Conservation (phyloP, 345 rosid species). For the Adansonia digitata region DNA sequence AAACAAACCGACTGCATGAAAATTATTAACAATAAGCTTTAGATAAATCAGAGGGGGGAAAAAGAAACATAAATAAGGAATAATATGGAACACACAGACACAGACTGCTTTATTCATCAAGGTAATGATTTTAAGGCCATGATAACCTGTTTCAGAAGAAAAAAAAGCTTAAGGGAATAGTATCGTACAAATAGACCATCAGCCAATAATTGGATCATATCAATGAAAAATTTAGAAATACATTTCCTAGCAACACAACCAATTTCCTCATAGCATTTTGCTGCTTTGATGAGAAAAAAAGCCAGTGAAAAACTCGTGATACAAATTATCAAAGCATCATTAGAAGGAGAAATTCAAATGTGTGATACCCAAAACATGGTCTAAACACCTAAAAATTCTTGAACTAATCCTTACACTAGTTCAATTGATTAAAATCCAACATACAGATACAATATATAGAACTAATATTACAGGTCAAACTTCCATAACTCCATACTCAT, state of each 20-base stretch:
- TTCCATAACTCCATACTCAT: background rate
- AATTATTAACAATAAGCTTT: conserved; percentile 1
- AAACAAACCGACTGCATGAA: conserved; percentile 80
- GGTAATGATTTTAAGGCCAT: background rate
- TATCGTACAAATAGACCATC: background rate
- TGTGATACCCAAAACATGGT: background rate
- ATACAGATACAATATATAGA: background rate
- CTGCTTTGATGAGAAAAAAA: background rate
- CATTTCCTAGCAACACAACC: background rate
- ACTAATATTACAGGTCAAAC: background rate
- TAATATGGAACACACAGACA: background rate
- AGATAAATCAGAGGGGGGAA: background rate
- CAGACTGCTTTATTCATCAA: background rate
- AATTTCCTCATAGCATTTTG: background rate
- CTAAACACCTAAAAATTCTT: background rate
- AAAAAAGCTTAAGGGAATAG: background rate
- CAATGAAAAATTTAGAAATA: background rate
- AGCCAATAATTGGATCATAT: background rate
- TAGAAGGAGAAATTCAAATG: background rate
- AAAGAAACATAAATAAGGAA: background rate
- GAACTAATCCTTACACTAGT: background rate
- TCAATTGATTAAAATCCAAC: background rate
- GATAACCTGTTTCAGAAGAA: background rate
- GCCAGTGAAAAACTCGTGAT: background rate
- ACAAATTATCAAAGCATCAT: background rate